Evolutionary conservation across 106 monocot species (phyloP), one percentile per base, ranked within the genome.

Genomic region (Dendrobium catenatum): DNA sequence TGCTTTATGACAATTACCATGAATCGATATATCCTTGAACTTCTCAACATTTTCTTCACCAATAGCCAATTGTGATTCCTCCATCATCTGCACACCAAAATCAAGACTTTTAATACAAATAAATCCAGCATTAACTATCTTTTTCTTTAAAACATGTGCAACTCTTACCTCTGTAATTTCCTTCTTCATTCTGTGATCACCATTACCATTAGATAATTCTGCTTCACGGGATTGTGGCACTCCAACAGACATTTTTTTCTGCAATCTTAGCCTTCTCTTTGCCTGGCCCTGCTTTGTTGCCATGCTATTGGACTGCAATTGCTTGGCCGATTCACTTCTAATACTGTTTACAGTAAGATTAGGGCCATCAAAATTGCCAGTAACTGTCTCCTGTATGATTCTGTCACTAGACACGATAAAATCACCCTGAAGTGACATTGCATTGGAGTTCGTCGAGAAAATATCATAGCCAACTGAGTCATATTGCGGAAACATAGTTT

Each of bases 221-320:
- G 43, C 5, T 74, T 44, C 74, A 1, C 20, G 8, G 18, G 19
- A 20, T 74, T 16, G n/a, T 42, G 13, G 18, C 8, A 74, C 74
- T 74, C 74, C 29, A 74, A 27, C 46, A 46, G 2, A 4, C 22
- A 9, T 27, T 24, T n/a, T 7, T 49, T 49, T 76, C 48, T 49
- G 76, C 76, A 76, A 49, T 49, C 76, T 76, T 49, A 76, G 6
- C 76, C 76, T 76, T 49, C 76, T 46, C 76, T 49, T 76, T 76
- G 76, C 76, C 24, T 4, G 49, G 13, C 76, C 76, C 10, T 46
- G 76, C 76, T 49, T 76, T 9, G 27, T 8, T 49, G 76, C 26
- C 26, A 6, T 26, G 76, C 2, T 26, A 5, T 76, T 24, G 49
- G 26, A 26, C 27, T 22, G 22, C 26, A 20, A 24, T 26, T 76